These are phyloP conservation scores for Salix dunnii DNA, from an alignment of 345 rosid genomes.

Conservation along the genomic window DNA sequence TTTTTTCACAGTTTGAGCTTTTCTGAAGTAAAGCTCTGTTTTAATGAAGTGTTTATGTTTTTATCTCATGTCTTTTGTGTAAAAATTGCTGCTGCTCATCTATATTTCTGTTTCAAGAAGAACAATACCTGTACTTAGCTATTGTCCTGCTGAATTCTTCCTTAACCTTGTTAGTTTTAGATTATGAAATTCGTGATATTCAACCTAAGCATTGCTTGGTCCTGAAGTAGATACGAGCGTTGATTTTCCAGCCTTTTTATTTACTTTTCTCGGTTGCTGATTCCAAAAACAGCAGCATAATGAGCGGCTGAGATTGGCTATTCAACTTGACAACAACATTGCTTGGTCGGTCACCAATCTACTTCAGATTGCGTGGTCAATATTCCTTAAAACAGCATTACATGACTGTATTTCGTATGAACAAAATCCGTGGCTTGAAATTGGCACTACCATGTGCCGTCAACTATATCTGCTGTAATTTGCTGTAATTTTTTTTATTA, in stretches of 20 bases:
- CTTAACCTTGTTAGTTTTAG: background rate
- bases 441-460: background rate
- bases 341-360: background rate
- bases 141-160: background rate
- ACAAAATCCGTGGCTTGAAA: background rate
- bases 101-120: background rate
- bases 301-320: background rate
- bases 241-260: background rate
- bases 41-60: background rate
- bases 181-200: background rate
- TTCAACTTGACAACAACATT: background rate
- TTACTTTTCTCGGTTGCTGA: background rate
- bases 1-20: background rate
- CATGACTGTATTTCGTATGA: background rate
- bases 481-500: too few relatives aligned
- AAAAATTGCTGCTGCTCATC: background rate
- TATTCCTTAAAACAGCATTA: background rate
- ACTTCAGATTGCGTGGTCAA: background rate
- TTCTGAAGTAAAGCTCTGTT: constrained; percentile 4
- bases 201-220: background rate
- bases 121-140: background rate
- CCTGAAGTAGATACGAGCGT: background rate
- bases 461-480: too few relatives aligned
- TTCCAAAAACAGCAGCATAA: background rate
- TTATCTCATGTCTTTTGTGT: background rate